phyloP scores from a whole-genome alignment of 2,329 filamentous ascomycete genomes.

The Aspergillus luchuensis region DNA sequence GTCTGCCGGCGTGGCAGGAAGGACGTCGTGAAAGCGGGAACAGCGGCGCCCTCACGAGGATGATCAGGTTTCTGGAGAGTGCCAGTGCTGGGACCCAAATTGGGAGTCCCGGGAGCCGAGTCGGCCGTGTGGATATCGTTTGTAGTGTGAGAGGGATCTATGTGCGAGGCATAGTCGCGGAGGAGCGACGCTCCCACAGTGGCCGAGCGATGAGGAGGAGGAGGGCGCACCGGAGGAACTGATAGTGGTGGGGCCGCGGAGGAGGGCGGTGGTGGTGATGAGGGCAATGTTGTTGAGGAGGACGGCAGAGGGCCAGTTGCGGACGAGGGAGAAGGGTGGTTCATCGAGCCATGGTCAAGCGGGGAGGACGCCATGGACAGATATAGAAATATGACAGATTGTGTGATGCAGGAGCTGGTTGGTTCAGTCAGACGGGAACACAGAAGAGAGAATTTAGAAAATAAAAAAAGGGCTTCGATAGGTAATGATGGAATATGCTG shows the following conservation, averaged over 20 bases:
- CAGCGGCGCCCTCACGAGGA: conserved; percentile 29
- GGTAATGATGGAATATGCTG: not conserved
- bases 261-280: conserved; percentile 24
- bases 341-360: conserved; percentile 21
- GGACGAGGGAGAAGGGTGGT: conserved; percentile 18
- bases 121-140: conserved; percentile 34
- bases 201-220: conserved; percentile 25
- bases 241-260: conserved; percentile 25
- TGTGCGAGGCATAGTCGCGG: conserved; percentile 47
- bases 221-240: conserved; percentile 30
- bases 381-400: not conserved
- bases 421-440: conserved; percentile 1
- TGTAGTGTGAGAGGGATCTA: conserved; percentile 45
- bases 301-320: conserved; percentile 16
- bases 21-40: conserved; percentile 31
- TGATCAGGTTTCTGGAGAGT: conserved; percentile 24
- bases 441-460: not conserved
- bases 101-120: conserved; percentile 20
- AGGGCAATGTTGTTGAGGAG: conserved; percentile 17
- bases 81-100: conserved; percentile 23
- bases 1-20: conserved; percentile 40
- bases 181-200: conserved; percentile 43
- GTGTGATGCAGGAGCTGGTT: not conserved
- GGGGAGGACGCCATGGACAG: conserved; percentile 24
- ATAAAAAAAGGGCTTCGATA: not conserved